Base-by-base conservation (phyloP, 306 rosid species). In the Albizia julibrissin region DNA sequence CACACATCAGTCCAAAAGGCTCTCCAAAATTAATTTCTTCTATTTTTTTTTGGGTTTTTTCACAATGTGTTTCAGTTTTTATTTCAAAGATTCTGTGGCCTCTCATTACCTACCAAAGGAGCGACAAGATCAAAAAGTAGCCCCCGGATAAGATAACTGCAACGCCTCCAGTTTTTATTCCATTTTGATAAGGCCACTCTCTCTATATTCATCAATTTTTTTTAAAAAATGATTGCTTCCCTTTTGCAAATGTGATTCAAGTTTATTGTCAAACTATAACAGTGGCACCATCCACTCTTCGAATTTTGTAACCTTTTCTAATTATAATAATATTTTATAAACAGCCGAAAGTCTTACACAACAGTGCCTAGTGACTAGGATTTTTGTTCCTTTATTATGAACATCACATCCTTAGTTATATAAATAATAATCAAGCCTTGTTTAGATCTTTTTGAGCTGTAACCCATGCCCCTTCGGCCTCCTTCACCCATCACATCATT, bases 351-450 rank as follows among this genome's bases (percentile, higher is more conserved):
- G 87, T 62, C 5, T 69, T 39, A 77, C 81, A 79, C 85, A 74
- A 85, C 59, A 79, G 86, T 72, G 87, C 47, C 87, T 39, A 12
- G 22, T 86, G 86, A 84, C 85, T 61, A 21, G 86, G 85, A 78
- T 80, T 10, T 26, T 37, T 65, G 44, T 8, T 54, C n/a, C 54
- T 47, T 59, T 59, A 56, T 4, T 16, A 40, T 82, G 16, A 75
- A 77, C 26, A 77, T 80, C 33, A 56, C 39, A 26, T 65, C 43
- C 42, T 49, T 71, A 77, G 74, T 37, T 47, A 84, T 47, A 84
- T 62, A 76, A 27, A 56, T 42, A 42, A 72, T 37, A 69, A 40
- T 71, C n/a, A 22, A 73, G 11, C 65, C 65, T 73, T 8, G 10
- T 0, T 59, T 1, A 10, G 76, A 71, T 76, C 79, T 86, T 77